Conservation (phyloP, 2,329 filamentous ascomycete species). For the Aureobasidium pullulans region DNA sequence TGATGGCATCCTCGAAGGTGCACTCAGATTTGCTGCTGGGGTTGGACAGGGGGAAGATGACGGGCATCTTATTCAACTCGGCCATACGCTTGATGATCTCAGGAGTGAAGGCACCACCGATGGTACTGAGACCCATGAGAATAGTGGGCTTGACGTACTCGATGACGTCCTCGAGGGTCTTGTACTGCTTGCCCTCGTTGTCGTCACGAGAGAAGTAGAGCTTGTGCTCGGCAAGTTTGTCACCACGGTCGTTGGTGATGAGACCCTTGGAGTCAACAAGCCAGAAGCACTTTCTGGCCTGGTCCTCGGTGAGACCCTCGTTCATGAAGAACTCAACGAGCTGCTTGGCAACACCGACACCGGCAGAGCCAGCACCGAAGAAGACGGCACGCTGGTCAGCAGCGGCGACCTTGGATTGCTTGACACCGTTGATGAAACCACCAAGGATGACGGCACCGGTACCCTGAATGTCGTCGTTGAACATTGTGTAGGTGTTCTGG, state of each 20-base stretch:
- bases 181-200: constrained; percentile 60
- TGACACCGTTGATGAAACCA: constrained; percentile 69
- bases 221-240: constrained; percentile 83
- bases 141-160: constrained; percentile 94
- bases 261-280: constrained; percentile 88
- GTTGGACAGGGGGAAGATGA: constrained; percentile 86
- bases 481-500: constrained; percentile 82
- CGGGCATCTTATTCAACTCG: constrained; percentile 60
- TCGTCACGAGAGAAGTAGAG: constrained; percentile 60
- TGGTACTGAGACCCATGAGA: constrained; percentile 87
- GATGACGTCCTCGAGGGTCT: constrained; percentile 80
- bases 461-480: constrained; percentile 89
- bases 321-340: constrained; percentile 95
- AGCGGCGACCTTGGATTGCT: constrained; percentile 74
- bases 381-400: constrained; percentile 94
- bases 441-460: constrained; percentile 91
- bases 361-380: constrained; percentile 89
- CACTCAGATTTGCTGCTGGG: constrained; percentile 95
- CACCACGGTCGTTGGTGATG: constrained; percentile 85
- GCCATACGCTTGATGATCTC: constrained; percentile 62
- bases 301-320: constrained; percentile 79
- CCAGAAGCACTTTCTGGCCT: constrained; percentile 88
- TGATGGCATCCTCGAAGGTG: constrained; percentile 88
- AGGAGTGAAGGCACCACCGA: constrained; percentile 89
- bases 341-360: constrained; percentile 96